phyloP scores from a whole-genome alignment of 1,284 basidiomycete species.

The Marasmius sp. region DNA sequence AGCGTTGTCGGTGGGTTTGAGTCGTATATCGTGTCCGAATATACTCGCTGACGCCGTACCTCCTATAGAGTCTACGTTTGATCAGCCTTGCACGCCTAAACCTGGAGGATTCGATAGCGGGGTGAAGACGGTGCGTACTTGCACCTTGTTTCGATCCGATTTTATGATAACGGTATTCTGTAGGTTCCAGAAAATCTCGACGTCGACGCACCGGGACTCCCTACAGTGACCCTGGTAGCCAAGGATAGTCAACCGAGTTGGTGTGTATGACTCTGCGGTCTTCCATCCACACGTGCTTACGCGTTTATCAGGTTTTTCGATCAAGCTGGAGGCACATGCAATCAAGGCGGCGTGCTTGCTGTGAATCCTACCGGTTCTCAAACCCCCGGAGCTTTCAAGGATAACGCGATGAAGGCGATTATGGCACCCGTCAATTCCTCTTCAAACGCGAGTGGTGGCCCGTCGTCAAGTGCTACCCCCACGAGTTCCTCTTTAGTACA shows the following conservation, averaged over 20 bases:
- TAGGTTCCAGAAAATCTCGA: conserved; percentile 29
- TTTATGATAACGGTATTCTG: background rate
- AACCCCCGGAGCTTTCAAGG: conserved; percentile 3
- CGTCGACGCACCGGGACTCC: conserved; percentile 16
- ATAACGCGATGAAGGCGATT: conserved; percentile 1
- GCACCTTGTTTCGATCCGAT: background rate
- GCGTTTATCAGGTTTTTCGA: conserved; percentile 2
- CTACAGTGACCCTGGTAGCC: background rate
- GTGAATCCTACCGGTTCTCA: conserved; percentile 2
- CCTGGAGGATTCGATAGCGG: conserved; percentile 32
- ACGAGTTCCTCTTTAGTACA: background rate
- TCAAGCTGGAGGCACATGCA: conserved; percentile 4
- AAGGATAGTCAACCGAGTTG: background rate
- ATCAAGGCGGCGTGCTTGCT: conserved; percentile 5
- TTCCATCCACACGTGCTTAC: background rate
- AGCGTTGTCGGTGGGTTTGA: conserved; percentile 33
- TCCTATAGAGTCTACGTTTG: conserved; percentile 31
- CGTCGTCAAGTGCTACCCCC: background rate
- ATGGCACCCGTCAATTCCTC: background rate
- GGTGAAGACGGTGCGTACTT: conserved; percentile 25
- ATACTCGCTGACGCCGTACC: background rate
- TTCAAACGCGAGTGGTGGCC: background rate
- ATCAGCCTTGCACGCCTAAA: conserved; percentile 31
- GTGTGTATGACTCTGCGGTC: background rate
- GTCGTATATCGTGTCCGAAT: background rate